Evolutionary conservation across 1,284 basidiomycete species (phyloP).

Genomic region (Heliocybe sulcata): DNA sequence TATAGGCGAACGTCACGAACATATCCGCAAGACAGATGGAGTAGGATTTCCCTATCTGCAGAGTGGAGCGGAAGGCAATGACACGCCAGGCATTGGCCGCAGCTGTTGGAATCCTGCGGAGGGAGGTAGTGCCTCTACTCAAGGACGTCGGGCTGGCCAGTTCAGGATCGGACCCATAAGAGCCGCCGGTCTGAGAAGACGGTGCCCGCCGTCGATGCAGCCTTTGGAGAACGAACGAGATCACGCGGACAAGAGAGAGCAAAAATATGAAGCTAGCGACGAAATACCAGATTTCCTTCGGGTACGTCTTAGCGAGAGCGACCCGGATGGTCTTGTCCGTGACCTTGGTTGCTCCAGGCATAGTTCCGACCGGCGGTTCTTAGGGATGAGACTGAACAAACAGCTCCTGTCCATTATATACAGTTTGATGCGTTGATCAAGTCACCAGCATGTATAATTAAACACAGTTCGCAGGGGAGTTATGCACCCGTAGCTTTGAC

Average conservation of each 20-base stretch:
- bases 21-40: neutral
- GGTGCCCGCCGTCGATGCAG: neutral
- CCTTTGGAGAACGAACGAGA: neutral
- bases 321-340: conserved; percentile 1
- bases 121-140: neutral
- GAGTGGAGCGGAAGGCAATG: neutral
- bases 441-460: neutral
- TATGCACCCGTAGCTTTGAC: neutral
- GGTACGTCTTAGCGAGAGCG: neutral
- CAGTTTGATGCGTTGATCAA: neutral
- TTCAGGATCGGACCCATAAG: neutral
- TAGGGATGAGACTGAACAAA: neutral
- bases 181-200: neutral
- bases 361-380: neutral
- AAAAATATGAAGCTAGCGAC: neutral
- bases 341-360: neutral
- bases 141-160: neutral
- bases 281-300: conserved; percentile 3
- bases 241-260: neutral
- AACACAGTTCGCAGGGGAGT: neutral
- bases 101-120: neutral
- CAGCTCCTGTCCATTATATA: neutral
- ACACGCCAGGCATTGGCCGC: neutral
- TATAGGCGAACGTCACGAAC: neutral
- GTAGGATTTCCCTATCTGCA: conserved; percentile 1